Conservation (phyloP, 495 filamentous ascomycete genomes). For the Margaritispora aquatica region DNA sequence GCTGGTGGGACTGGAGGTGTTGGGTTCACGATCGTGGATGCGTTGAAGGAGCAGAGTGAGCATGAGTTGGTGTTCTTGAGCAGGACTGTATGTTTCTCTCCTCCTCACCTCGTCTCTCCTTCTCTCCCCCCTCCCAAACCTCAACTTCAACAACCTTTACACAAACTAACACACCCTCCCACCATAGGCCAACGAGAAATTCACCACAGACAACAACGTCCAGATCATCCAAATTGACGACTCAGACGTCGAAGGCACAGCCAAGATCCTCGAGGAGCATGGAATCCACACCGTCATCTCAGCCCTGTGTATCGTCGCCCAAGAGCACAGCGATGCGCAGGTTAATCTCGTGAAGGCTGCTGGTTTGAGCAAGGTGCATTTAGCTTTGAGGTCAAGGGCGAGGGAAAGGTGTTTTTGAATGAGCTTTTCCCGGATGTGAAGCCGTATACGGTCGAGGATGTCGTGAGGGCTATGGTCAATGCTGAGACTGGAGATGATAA, state of each 20-base stretch:
- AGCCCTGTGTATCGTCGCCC: conserved; percentile 30
- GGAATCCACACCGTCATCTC: conserved; percentile 49
- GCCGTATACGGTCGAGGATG: too few species aligned
- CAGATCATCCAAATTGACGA: conserved; percentile 36
- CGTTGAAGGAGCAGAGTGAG: conserved; percentile 29
- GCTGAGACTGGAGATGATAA: too few species aligned
- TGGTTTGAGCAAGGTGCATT: conserved; percentile 25
- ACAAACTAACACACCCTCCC: too few species aligned
- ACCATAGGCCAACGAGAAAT: conserved; percentile 11
- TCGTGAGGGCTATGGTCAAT: too few species aligned
- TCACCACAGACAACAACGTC: conserved; percentile 24
- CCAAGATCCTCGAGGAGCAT: conserved; percentile 36
- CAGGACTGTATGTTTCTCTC: conserved; percentile 33
- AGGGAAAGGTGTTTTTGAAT: conserved; percentile 25
- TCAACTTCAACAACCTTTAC: too few species aligned
- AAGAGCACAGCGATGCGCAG: conserved; percentile 18
- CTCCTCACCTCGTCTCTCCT: too few species aligned
- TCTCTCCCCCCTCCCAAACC: too few species aligned
- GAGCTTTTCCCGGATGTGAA: conserved; percentile 31
- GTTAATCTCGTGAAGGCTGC: conserved; percentile 41
- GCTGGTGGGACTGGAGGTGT: conserved; percentile 48
- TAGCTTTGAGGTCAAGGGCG: conserved; percentile 12
- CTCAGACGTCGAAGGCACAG: conserved; percentile 30
- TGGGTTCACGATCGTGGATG: conserved; percentile 46
- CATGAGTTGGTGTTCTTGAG: conserved; percentile 40